Evolutionary conservation across 495 filamentous ascomycete species (phyloP), one percentile per base, ranked within the genome.

Genomic region (Neurospora sp.): DNA sequence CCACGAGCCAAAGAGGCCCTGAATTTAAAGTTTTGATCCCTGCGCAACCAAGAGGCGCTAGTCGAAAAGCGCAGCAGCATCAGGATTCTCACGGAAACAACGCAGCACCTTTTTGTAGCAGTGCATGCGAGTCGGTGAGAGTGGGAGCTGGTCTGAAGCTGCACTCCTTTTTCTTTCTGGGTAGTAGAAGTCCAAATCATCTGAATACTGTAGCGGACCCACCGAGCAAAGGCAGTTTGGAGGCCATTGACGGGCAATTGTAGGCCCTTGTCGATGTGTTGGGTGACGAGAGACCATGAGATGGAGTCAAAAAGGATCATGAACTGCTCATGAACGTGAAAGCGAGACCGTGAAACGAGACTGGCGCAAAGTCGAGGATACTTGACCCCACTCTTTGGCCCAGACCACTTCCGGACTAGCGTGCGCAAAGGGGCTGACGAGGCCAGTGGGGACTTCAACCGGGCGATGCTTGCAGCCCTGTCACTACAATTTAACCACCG

Each of bases 21-120:
- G 71, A 62, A 72, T 70, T 70, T 70, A 73, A 73, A 73, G 72
- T 70, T 73, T 14, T 39, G 39, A 73, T 37, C 72, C 60, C 72
- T 73, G 39, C 54, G 41, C 27, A 31, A 9, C 18, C 39, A 66
- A 35, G 27, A 35, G 11, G 54, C 54, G 27, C 54, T 66, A 66
- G 54, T 66, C 12, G 27, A 66, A 66, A 35, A 35, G 54, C 7
- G 54, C 54, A 62, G 23, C 54, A 62, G 54, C 54, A 62, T 62
- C 54, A 66, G 27, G 6, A 66, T 37, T 35, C 27, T 66, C 54
- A 10, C 54, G 27, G 54, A 66, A 66, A 66, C 54, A 66, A 66
- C 54, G 27, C 54, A 66, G 54, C 54, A 66, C 27, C 31, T 31
- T 66, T 66, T 7, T 66, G 54, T 66, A 66, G 54, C 27, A 18